phyloP scores from a whole-genome alignment of 495 filamentous ascomycete species.

The Hypoxylon fuscum region DNA sequence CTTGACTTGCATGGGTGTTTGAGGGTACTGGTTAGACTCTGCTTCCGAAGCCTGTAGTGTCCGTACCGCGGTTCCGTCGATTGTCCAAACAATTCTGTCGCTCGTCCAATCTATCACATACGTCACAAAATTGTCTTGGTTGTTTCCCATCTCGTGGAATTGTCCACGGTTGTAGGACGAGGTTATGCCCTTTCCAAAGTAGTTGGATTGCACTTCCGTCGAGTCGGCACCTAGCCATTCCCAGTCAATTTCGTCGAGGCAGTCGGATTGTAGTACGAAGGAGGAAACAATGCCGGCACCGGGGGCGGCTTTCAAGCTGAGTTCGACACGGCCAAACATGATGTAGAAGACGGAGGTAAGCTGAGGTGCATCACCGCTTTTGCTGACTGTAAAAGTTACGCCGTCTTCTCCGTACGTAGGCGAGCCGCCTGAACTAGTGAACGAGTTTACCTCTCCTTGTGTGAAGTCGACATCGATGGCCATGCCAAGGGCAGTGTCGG shows the following conservation, averaged over 20 bases:
- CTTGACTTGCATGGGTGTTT: slow-evolving; percentile 88
- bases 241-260: slow-evolving; percentile 95
- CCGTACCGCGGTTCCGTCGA: slow-evolving; percentile 76
- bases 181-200: slow-evolving; percentile 90
- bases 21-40: slow-evolving; percentile 77
- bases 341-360: slow-evolving; percentile 81
- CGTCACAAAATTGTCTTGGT: slow-evolving; percentile 77
- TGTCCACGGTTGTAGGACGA: slow-evolving; percentile 76
- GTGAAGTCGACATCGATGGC: slow-evolving; percentile 84
- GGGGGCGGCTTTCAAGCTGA: slow-evolving; percentile 74
- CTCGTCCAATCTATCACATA: slow-evolving; percentile 92
- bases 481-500: slow-evolving; percentile 84
- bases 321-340: slow-evolving; percentile 82
- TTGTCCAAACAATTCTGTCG: slow-evolving; percentile 80
- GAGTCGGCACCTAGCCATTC: slow-evolving; percentile 77
- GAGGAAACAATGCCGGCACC: slow-evolving; percentile 82
- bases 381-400: slow-evolving; percentile 83
- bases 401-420: slow-evolving; percentile 79
- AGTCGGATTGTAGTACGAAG: slow-evolving; percentile 87
- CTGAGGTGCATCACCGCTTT: slow-evolving; percentile 82
- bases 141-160: slow-evolving; percentile 69
- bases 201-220: slow-evolving; percentile 83
- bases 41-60: slow-evolving; percentile 67
- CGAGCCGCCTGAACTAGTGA: slow-evolving; percentile 71
- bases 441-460: slow-evolving; percentile 72